These are phyloP conservation scores for Cryptococcus sp. DNA, from an alignment of 1,284 basidiomycete genomes.

Conservation along the genomic window DNA sequence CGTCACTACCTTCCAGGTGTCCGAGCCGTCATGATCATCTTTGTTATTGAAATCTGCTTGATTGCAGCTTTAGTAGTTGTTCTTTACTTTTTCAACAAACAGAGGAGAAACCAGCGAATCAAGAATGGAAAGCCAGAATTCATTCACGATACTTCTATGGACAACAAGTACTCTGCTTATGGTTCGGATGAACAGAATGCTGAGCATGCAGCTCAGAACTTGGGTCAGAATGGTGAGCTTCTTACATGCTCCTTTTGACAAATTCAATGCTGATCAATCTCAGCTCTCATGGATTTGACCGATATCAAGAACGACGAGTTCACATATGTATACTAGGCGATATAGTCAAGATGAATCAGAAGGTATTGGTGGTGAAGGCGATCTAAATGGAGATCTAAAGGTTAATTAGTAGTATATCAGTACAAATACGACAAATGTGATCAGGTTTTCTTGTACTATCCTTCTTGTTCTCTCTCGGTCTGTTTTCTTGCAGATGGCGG, in stretches of 20 bases:
- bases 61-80: conserved; percentile 31
- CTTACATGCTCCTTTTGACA: conserved; percentile 6
- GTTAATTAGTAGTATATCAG: no score
- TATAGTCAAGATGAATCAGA: no score
- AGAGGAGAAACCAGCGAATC: conserved; percentile 39
- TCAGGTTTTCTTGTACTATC: no score
- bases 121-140: conserved; percentile 38
- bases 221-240: not conserved
- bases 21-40: conserved; percentile 37
- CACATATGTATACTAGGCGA: conserved; percentile 19
- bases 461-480: no score
- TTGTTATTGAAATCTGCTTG: conserved; percentile 31
- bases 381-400: no score
- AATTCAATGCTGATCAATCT: not conserved
- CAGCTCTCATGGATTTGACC: conserved; percentile 18
- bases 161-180: conserved; percentile 28
- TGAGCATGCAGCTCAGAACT: not conserved
- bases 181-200: conserved; percentile 9
- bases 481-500: no score
- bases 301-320: conserved; percentile 41
- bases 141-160: conserved; percentile 43
- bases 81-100: conserved; percentile 38
- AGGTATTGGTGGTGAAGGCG: no score
- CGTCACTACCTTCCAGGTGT: conserved; percentile 39
- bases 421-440: no score